Base-by-base conservation (phyloP, 805 yeast genomes). In the Diddensiella caesifluorescens region DNA sequence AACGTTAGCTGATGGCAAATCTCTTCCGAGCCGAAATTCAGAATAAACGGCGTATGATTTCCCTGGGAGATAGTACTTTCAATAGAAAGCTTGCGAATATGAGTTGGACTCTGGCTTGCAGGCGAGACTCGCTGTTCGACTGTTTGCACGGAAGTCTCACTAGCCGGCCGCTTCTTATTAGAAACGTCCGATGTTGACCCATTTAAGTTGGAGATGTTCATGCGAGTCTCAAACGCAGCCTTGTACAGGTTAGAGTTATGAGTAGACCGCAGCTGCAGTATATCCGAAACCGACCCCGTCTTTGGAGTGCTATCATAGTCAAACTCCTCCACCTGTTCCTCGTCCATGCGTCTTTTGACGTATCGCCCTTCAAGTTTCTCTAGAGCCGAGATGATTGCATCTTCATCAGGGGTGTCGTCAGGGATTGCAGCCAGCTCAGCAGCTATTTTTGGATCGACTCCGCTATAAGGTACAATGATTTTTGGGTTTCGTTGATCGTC, bases 1-100 rank as follows among this genome's bases (percentile, higher is more conserved):
- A 85, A 59, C 0, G 97, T 90, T 62, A 90, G 70, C 49, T 90
- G 97, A 49, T 79, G 75, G 4, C 94, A 88, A 22, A 92, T 63
- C 0, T 74, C 65, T 42, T 68, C 63, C 1, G 95, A 79, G 42
- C 73, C 78, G 59, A 77, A 81, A 60, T 82, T 77, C 53, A 92
- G 69, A 25, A 89, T 72, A 57, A 92, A 90, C 2, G 97, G 88
- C 5, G 83, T 74, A 59, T 92, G 98, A 20, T 73, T 65, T 4
- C 70, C 73, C 7, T 62, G 56, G 19, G 69, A 61, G 69, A 73
- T 58, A 16, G 65, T 60, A 39, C 69, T 63, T 43, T 65, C 69
- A 35, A 73, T 63, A 28, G 64, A 55, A 32, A 73, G 46, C 53
- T 12, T 25, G 9, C 27, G 10, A 9, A 25, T 9, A 9, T 25